Evolutionary conservation across 225 moss, liverwort and hornwort species (phyloP).

Genomic region (Pseudoscleropodium purum): DNA sequence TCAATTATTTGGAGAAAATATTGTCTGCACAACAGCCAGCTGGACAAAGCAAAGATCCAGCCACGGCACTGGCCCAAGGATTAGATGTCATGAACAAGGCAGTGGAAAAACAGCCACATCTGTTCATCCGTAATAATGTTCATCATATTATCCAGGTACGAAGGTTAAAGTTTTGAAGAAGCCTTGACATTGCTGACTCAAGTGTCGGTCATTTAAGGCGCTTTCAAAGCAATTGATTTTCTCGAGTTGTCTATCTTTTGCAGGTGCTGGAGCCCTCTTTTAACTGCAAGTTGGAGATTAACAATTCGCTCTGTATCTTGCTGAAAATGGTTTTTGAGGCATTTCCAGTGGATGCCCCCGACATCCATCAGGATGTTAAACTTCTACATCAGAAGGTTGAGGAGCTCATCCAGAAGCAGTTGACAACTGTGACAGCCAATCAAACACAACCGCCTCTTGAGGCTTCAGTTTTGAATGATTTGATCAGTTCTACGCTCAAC

Average conservation of each 20-base stretch:
- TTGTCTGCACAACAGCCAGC: slow-evolving; percentile 65
- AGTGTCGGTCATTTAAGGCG: neutral
- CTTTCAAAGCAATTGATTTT: neutral
- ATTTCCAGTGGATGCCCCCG: slow-evolving; percentile 67
- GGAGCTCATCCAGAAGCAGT: slow-evolving; percentile 85
- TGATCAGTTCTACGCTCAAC: slow-evolving; percentile 77
- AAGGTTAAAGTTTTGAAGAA: neutral
- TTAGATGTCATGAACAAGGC: slow-evolving; percentile 95
- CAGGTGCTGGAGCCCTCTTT: slow-evolving; percentile 76
- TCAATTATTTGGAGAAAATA: slow-evolving; percentile 95
- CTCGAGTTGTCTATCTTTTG: neutral
- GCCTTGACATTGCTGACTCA: neutral
- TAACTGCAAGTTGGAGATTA: slow-evolving; percentile 78
- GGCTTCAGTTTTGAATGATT: slow-evolving; percentile 46
- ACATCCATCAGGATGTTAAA: slow-evolving; percentile 77
- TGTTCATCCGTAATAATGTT: slow-evolving; percentile 93
- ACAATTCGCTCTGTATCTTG: slow-evolving; percentile 79
- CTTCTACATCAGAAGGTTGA: slow-evolving; percentile 89
- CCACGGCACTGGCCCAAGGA: slow-evolving; percentile 86
- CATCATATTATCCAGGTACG: slow-evolving; percentile 93
- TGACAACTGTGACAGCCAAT: slow-evolving; percentile 68
- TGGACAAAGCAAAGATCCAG: slow-evolving; percentile 89
- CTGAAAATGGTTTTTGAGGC: slow-evolving; percentile 96
- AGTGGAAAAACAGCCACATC: slow-evolving; percentile 89
- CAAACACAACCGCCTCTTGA: slow-evolving; percentile 66